A percentile compares a stretch with the other conserved stretches of the same genome.
Conservation (phyloP, 2,329 filamentous ascomycete species). For the Teratosphaeria zuluensis region DNA sequence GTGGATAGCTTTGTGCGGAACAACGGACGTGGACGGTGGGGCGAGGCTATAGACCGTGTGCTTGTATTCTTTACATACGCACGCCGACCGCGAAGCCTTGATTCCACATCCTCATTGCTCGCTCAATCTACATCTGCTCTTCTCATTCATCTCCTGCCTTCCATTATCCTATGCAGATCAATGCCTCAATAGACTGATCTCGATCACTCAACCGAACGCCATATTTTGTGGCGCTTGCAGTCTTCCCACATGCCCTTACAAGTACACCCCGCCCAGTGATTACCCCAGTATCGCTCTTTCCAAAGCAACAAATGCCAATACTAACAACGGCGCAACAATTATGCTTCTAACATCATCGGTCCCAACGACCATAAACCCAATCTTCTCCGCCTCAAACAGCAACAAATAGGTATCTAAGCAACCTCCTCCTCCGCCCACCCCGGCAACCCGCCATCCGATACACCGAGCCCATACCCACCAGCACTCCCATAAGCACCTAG, state of each 20-base stretch:
- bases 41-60: background rate
- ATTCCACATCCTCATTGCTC: background rate
- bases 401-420: constrained; percentile 8
- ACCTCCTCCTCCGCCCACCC: constrained; percentile 58
- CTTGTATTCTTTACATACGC: background rate
- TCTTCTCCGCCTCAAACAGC: background rate
- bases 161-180: background rate
- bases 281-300: background rate
- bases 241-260: background rate
- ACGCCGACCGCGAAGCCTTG: background rate
- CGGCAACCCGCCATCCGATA: constrained; percentile 48
- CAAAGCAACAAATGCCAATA: background rate
- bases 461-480: constrained; percentile 48
- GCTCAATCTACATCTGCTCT: background rate
- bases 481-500: constrained; percentile 44
- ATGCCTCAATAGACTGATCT: background rate
- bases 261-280: background rate
- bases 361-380: background rate
- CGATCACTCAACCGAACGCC: background rate
- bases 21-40: too few relatives aligned
- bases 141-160: background rate
- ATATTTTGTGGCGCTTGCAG: background rate
- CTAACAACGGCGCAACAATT: background rate
- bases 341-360: background rate
- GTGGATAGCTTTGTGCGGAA: background rate